A percentile compares a stretch with the other conserved stretches of the same genome.
phyloP scores from a whole-genome alignment of 345 rosid genomes.

The Ricinus communis region DNA sequence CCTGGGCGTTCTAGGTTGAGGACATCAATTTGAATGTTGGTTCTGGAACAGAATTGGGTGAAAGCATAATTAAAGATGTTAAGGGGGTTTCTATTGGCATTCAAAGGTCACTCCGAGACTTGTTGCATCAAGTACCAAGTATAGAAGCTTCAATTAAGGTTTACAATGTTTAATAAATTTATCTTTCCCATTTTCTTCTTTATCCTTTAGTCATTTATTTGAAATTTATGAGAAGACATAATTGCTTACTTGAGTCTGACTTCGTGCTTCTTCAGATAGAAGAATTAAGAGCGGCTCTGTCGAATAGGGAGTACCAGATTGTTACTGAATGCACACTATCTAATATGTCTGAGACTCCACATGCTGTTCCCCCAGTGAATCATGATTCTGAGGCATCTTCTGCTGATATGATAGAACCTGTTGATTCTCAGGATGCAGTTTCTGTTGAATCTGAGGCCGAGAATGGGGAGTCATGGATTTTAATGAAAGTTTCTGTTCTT shows the following conservation, averaged over 20 bases:
- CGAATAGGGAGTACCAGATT: slow-evolving; percentile 84
- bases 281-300: slow-evolving; percentile 73
- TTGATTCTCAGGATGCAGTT: slow-evolving; percentile 42
- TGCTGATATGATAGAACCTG: slow-evolving; percentile 41
- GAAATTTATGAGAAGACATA: background rate
- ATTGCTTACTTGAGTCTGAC: slow-evolving; percentile 19
- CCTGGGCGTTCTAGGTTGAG: slow-evolving; percentile 52
- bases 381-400: slow-evolving; percentile 44
- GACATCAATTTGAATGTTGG: slow-evolving; percentile 96
- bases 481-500: slow-evolving; percentile 64
- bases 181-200: background rate
- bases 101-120: slow-evolving; percentile 81
- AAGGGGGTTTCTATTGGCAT: slow-evolving; percentile 85
- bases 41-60: slow-evolving; percentile 69
- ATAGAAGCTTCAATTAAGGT: slow-evolving; percentile 76
- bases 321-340: slow-evolving; percentile 83
- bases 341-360: slow-evolving; percentile 81
- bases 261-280: slow-evolving; percentile 61
- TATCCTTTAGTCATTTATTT: slow-evolving; percentile 12
- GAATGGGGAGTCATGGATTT: slow-evolving; percentile 55
- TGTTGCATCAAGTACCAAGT: slow-evolving; percentile 79
- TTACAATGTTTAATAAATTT: slow-evolving; percentile 14
- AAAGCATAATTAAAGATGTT: slow-evolving; percentile 88
- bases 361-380: slow-evolving; percentile 54
- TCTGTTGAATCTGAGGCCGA: slow-evolving; percentile 33